Evolutionary conservation across 169 alveolate species (phyloP).

Genomic region (Plasmodium fragile): DNA sequence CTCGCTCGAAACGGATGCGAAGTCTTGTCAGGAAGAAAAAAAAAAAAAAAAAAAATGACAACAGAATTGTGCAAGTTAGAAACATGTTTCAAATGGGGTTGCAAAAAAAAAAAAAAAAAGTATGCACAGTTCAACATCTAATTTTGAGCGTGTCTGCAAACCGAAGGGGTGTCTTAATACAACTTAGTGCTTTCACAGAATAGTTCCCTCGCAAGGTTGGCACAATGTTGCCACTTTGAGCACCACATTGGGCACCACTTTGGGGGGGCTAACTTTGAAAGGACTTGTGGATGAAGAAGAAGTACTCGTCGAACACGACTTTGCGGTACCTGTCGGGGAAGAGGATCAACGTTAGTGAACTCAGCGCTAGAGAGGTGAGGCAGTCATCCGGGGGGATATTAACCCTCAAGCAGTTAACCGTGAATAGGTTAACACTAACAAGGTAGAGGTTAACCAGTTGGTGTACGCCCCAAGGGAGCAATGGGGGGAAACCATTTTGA

Average conservation of each 20-base stretch:
- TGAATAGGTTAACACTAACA: neutral
- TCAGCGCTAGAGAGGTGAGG: neutral
- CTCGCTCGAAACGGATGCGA: constrained; percentile 29
- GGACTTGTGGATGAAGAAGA: constrained; percentile 61
- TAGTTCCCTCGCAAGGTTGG: neutral
- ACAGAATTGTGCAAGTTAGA: neutral
- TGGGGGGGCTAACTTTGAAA: constrained; percentile 48
- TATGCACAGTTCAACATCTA: neutral
- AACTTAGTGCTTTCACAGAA: neutral
- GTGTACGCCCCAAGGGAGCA: neutral
- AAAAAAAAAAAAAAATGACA: neutral
- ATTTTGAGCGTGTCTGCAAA: neutral
- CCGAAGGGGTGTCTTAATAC: neutral
- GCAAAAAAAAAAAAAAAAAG: neutral
- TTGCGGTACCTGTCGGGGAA: constrained; percentile 25
- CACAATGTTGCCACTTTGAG: neutral
- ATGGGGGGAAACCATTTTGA: neutral
- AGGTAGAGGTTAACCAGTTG: neutral
- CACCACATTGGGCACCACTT: too few relatives aligned
- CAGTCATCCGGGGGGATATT: neutral
- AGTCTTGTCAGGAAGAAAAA: constrained; percentile 12
- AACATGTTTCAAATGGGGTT: neutral
- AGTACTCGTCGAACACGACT: constrained; percentile 37
- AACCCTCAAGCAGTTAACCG: neutral
- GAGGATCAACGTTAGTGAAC: neutral